Evolutionary conservation across 2,329 filamentous ascomycete genomes (phyloP), one percentile per base, ranked within the genome.

Genomic region (Sclerotinia minor): DNA sequence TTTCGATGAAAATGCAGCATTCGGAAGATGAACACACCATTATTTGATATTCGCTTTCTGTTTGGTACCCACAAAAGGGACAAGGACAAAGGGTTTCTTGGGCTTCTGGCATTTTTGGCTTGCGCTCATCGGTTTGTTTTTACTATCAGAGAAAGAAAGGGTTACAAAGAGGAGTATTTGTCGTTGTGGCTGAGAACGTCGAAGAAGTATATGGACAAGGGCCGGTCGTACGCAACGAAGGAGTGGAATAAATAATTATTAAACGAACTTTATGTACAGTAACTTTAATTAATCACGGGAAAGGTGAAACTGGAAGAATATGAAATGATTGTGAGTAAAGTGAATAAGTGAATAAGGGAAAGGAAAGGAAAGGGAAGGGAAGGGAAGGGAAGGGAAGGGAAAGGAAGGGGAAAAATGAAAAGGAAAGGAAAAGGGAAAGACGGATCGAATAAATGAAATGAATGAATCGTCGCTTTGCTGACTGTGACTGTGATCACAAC

Each of bases 21-120:
- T 13, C 5, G 54, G 49, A 17, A 32, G 64, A 41, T 64, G 44
- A 26, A 75, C 72, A 78, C 77, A 73, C 80, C 75, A 72, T 79
- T 64, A 81, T 77, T 29, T 74, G 74, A 70, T 80, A 80, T 57
- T 81, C 78, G 13, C 52, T 69, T 9, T 73, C 72, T 35, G 77
- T 72, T 65, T 73, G 68, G 67, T 70, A 79, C 44, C 77, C 79
- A 71, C 80, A 82, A 69, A 82, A 80, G 19, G 80, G 80, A 70
- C 80, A 82, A 32, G 80, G 80, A 70, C 80, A 82, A 32, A 41
- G 63, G 60, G 72, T 73, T 19, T 61, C 45, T 45, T 52, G 45
- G 21, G 5, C 29, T n/a, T 61, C 59, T 3, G 59, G 17, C 59
- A 61, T 61, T 11, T 47, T 47, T 61, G 58, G 32, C 38, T n/a